Base-by-base conservation (phyloP, 495 filamentous ascomycete genomes). In the Chaetomium fimeti region DNA sequence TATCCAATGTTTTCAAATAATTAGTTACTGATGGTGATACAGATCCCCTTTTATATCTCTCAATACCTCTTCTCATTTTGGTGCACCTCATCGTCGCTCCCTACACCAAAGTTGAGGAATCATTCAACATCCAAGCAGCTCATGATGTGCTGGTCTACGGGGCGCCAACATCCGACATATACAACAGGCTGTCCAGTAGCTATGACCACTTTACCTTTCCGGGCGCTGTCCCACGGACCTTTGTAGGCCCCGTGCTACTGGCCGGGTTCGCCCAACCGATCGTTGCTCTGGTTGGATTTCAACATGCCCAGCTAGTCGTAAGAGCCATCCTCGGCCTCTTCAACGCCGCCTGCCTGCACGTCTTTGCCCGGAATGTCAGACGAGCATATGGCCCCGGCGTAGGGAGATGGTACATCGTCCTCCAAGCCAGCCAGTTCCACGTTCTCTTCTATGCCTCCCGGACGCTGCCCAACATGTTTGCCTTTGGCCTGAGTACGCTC, bases 21-120 rank as follows among this genome's bases (percentile, higher is more conserved):
- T 22, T 24, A 22, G 18, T 56, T 16, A 38, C 36, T 57, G 15
- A 58, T 28, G 11, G 9, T 5, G 3, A 1, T 16, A 12, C 27
- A 89, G 86, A 88, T 66, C 49, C 72, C 20, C 64, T 85, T 38
- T 77, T 88, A 47, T 77, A 75, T 18, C 72, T 84, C 62, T 75
- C 84, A 32, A 83, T 96, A 62, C 88, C 89, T 2, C 66, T 74
- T 2, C 73, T 91, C 42, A 84, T 97, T 66, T 72, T 93, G 22
- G 56, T 91, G 28, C 93, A 99, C 74, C 84, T 97, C 56, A 64
- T 87, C 61, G 75, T 85, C 11, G 87, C 95, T 18, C 95, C 94
- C 1, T 97, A 94, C 79, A 97, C 95, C 55, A 99, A 99, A 76
- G 95, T 99, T 61, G 94, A 99, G 73, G 94, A 99, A 78, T 97